These are phyloP conservation scores for Penicillium desertorum DNA, from an alignment of 495 filamentous ascomycete genomes.

Conservation along the genomic window DNA sequence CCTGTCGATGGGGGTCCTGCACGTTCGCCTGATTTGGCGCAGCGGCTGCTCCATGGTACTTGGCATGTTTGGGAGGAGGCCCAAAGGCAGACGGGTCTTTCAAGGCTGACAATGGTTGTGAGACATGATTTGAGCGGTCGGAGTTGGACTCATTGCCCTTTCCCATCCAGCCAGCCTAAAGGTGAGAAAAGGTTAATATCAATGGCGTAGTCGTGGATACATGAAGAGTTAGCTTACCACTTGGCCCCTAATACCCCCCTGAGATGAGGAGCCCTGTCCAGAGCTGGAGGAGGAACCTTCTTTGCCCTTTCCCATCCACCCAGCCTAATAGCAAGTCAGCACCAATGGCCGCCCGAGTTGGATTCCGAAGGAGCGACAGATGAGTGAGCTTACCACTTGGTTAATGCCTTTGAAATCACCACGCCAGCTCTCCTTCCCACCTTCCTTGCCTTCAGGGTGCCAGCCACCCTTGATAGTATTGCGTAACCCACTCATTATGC, in stretches of 20 bases:
- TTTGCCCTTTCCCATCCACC: slow-evolving; percentile 54
- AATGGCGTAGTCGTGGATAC: slow-evolving; percentile 9
- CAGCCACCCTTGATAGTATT: slow-evolving; percentile 56
- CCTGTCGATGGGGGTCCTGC: slow-evolving; percentile 34
- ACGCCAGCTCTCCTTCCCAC: slow-evolving; percentile 56
- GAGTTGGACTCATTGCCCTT: slow-evolving; percentile 49
- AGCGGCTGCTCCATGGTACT: slow-evolving; percentile 52
- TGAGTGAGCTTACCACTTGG: slow-evolving; percentile 49
- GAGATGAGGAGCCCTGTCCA: background rate
- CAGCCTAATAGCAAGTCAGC: slow-evolving; percentile 18
- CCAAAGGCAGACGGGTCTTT: slow-evolving; percentile 83
- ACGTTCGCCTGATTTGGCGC: slow-evolving; percentile 45
- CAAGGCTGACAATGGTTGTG: slow-evolving; percentile 71
- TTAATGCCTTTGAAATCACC: slow-evolving; percentile 60
- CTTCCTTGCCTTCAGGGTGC: slow-evolving; percentile 58
- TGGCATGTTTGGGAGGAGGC: slow-evolving; percentile 74
- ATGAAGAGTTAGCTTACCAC: slow-evolving; percentile 41
- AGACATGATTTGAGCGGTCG: slow-evolving; percentile 50
- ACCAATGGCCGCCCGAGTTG: slow-evolving; percentile 15
- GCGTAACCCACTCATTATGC: slow-evolving; percentile 51
- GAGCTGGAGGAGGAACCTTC: slow-evolving; percentile 16
- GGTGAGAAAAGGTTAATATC: slow-evolving; percentile 6
- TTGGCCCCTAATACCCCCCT: slow-evolving; percentile 29
- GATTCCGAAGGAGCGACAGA: background rate
- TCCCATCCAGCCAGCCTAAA: slow-evolving; percentile 42